Evolutionary conservation across 192 early-diverging fungal genomes (phyloP).

Genomic region (Coemansia javaensis): DNA sequence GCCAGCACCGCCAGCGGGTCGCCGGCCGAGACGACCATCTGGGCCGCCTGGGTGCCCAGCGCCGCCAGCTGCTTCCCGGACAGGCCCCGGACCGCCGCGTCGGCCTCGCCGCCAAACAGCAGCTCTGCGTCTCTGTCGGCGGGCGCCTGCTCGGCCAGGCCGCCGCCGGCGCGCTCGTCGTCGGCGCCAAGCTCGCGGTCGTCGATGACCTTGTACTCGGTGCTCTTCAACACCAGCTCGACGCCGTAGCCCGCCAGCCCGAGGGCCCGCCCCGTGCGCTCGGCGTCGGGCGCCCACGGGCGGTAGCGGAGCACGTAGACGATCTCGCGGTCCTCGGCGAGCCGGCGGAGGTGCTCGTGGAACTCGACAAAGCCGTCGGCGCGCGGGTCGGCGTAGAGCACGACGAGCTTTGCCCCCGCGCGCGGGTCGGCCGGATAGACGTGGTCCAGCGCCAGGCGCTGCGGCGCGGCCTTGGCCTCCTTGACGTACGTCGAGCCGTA

Average conservation of each 20-base stretch:
- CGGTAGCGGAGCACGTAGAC: constrained; percentile 73
- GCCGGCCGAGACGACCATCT: constrained; percentile 60
- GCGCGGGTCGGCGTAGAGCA: constrained; percentile 75
- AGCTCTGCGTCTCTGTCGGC: constrained; percentile 77
- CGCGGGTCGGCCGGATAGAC: constrained; percentile 20
- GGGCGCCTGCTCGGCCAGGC: not conserved
- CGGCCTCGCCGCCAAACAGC: constrained; percentile 84
- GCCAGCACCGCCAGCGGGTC: constrained; percentile 62
- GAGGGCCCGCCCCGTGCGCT: constrained; percentile 9
- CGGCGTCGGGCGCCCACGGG: constrained; percentile 29
- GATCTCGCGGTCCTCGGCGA: constrained; percentile 50
- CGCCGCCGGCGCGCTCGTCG: constrained; percentile 1
- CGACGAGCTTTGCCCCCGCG: constrained; percentile 19
- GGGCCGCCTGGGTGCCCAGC: constrained; percentile 67
- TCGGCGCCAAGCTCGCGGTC: constrained; percentile 63
- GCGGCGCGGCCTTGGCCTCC: constrained; percentile 23
- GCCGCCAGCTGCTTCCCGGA: constrained; percentile 45
- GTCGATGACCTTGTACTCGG: constrained; percentile 95
- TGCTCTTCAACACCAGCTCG: constrained; percentile 90
- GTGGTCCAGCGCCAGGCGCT: constrained; percentile 61
- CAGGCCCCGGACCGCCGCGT: constrained; percentile 82
- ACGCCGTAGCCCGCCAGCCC: constrained; percentile 86
- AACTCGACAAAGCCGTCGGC: constrained; percentile 56
- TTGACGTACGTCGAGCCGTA: constrained; percentile 32
- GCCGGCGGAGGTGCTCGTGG: constrained; percentile 51